Evolutionary conservation across 2,329 filamentous ascomycete genomes (phyloP).

Genomic region (Graphilbum fragrans): DNA sequence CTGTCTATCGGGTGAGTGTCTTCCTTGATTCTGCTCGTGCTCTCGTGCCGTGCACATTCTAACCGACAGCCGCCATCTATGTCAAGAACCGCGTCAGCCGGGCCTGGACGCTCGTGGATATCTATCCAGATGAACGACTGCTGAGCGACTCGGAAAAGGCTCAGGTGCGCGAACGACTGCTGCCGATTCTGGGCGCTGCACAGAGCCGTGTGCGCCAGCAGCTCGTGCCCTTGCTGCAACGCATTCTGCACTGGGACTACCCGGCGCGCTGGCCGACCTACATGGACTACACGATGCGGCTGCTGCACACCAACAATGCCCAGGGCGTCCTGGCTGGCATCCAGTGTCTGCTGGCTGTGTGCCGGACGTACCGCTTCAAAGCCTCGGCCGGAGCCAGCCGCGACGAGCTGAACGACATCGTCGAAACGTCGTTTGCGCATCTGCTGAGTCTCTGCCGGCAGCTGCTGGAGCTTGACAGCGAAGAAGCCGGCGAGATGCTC

Average conservation of each 20-base stretch:
- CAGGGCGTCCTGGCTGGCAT: slow-evolving; percentile 83
- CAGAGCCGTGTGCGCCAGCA: slow-evolving; percentile 77
- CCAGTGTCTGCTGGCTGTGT: slow-evolving; percentile 88
- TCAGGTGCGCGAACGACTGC: slow-evolving; percentile 73
- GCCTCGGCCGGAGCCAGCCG: slow-evolving; percentile 61
- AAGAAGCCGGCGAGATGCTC: slow-evolving; percentile 94
- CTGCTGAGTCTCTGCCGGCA: slow-evolving; percentile 78
- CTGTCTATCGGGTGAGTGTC: slow-evolving; percentile 68
- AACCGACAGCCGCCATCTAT: slow-evolving; percentile 73
- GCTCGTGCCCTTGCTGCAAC: slow-evolving; percentile 86
- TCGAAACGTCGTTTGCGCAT: slow-evolving; percentile 81
- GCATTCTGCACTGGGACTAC: slow-evolving; percentile 93
- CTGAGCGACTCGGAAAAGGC: slow-evolving; percentile 85
- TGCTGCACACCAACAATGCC: slow-evolving; percentile 78
- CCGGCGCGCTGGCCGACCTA: slow-evolving; percentile 90
- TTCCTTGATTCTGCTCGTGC: slow-evolving; percentile 3
- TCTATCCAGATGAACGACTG: slow-evolving; percentile 57
- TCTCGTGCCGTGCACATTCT: neutral
- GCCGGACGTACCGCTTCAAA: slow-evolving; percentile 92
- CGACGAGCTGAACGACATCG: slow-evolving; percentile 86
- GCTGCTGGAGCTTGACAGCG: slow-evolving; percentile 78
- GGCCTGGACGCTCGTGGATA: slow-evolving; percentile 73
- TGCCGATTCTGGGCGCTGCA: slow-evolving; percentile 76
- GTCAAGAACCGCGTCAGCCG: slow-evolving; percentile 95
- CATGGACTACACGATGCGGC: slow-evolving; percentile 80